Conservation (phyloP, 2,329 filamentous ascomycete species). For the Apiospora saccharicola region DNA sequence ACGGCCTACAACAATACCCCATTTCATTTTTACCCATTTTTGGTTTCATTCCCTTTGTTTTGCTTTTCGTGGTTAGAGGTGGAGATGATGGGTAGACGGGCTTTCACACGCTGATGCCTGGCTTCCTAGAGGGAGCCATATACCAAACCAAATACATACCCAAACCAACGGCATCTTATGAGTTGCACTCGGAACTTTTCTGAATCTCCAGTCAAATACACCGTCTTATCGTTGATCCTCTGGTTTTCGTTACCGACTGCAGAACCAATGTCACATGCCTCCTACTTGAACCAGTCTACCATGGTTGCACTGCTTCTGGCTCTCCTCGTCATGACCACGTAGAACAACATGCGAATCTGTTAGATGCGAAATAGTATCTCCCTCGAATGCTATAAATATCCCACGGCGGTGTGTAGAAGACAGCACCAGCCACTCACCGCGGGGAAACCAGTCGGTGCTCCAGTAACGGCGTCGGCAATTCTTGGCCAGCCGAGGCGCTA, state of each 20-base stretch:
- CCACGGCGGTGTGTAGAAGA: not conserved
- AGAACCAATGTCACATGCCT: not conserved
- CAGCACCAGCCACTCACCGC: not conserved
- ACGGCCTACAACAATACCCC: constrained; percentile 15
- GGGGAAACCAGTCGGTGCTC: not conserved
- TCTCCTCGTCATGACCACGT: not conserved
- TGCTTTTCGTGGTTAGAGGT: not conserved
- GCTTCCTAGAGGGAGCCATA: not conserved
- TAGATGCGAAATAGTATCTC: not conserved
- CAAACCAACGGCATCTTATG: not conserved
- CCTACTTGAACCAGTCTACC: not conserved
- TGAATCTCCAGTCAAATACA: not conserved
- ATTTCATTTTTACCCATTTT: not conserved
- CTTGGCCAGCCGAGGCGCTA: not conserved
- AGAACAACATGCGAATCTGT: not conserved
- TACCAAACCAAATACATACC: not conserved
- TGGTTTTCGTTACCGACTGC: not conserved
- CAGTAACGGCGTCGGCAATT: not conserved
- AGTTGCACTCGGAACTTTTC: not conserved
- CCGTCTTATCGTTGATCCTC: not conserved
- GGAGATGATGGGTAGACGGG: not conserved
- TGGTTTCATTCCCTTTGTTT: not conserved
- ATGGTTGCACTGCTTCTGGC: not conserved
- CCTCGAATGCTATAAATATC: not conserved
- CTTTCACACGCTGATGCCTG: not conserved